phyloP scores from a whole-genome alignment of 768 basidiomycete species.

The Chlorophyllum brunneum region DNA sequence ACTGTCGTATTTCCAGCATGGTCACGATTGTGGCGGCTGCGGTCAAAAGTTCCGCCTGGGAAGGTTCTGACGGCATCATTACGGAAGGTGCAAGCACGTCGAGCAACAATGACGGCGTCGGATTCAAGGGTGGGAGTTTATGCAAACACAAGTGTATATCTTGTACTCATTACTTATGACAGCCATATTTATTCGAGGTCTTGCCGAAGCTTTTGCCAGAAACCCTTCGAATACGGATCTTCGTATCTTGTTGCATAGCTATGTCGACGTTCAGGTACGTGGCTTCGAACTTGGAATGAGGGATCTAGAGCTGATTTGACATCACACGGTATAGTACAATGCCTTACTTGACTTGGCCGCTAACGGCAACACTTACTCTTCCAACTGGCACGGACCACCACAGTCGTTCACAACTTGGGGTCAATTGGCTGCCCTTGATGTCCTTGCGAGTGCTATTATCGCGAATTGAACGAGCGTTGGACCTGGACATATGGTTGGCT shows the following conservation, averaged over 20 bases:
- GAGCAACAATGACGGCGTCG: slow-evolving; percentile 42
- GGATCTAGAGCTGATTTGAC: not conserved
- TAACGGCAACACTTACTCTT: slow-evolving; percentile 38
- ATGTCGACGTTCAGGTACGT: slow-evolving; percentile 47
- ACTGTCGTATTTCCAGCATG: slow-evolving; percentile 10
- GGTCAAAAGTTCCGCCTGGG: slow-evolving; percentile 42
- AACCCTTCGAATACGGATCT: slow-evolving; percentile 33
- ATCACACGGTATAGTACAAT: slow-evolving; percentile 33
- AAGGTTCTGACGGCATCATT: slow-evolving; percentile 46
- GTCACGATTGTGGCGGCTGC: slow-evolving; percentile 31
- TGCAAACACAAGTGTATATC: not conserved
- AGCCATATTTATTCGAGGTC: slow-evolving; percentile 42
- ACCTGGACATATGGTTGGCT: too few species aligned
- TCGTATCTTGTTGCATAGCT: slow-evolving; percentile 40
- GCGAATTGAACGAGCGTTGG: too few species aligned
- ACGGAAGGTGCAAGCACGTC: slow-evolving; percentile 43
- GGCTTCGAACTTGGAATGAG: not conserved
- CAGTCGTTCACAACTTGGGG: slow-evolving; percentile 45
- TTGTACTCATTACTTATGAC: not conserved
- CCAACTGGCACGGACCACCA: slow-evolving; percentile 45
- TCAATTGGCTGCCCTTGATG: slow-evolving; percentile 44
- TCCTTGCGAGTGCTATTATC: slow-evolving; percentile 34
- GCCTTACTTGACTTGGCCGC: slow-evolving; percentile 46
- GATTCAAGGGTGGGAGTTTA: slow-evolving; percentile 42
- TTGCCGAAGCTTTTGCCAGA: slow-evolving; percentile 41